Percentiles rank a stretch among this genome's conserved stretches.
These are phyloP conservation scores for Colletotrichum karsti DNA, from an alignment of 2,329 filamentous ascomycete genomes.

Conservation along the genomic window DNA sequence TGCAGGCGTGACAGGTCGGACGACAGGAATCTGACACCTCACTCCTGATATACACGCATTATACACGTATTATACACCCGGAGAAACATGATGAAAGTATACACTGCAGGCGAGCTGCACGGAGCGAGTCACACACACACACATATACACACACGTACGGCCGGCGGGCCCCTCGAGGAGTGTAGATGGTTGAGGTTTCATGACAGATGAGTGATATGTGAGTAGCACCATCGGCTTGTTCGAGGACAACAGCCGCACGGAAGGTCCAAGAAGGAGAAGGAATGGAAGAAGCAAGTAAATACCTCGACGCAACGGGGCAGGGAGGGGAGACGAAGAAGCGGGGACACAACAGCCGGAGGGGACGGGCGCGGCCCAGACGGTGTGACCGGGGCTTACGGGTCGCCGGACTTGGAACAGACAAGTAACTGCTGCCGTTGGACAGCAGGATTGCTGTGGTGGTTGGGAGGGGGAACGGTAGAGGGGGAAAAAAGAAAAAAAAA, in stretches of 20 bases:
- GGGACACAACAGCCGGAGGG: slow-evolving; percentile 4
- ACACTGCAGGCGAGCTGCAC: neutral
- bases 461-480: no score
- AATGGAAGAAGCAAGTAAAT: neutral
- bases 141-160: no score
- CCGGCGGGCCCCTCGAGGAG: no score
- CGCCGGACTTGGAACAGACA: neutral
- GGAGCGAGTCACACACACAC: neutral
- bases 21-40: slow-evolving; percentile 12
- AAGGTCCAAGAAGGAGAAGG: neutral
- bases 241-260: neutral
- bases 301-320: neutral
- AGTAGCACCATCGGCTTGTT: no score
- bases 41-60: neutral
- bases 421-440: slow-evolving; percentile 18
- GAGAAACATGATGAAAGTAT: neutral
- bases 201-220: no score
- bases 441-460: slow-evolving; percentile 18
- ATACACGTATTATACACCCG: neutral
- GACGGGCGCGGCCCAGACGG: slow-evolving; percentile 3
- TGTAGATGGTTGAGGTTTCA: no score
- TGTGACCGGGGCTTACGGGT: slow-evolving; percentile 19
- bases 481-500: no score
- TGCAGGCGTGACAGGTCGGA: slow-evolving; percentile 21
- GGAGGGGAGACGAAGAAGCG: neutral